Evolutionary conservation across 148 eudicot genomes (phyloP).

Genomic region (Rhododendron ferrugineum): DNA sequence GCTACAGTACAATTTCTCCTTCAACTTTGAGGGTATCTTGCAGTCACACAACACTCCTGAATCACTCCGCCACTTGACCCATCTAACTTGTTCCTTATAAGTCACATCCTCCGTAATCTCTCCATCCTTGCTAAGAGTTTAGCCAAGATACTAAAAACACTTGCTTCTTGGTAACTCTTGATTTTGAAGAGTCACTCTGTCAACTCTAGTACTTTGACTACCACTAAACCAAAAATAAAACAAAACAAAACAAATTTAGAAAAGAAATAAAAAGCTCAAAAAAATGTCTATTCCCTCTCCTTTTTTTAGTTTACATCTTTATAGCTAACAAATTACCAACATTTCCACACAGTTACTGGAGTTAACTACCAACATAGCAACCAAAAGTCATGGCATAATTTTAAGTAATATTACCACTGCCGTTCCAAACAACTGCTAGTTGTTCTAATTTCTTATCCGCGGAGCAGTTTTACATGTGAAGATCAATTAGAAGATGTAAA

Average conservation of each 20-base stretch:
- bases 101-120: too few relatives aligned
- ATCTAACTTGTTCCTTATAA: too few relatives aligned
- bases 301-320: background rate
- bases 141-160: too few relatives aligned
- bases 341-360: background rate
- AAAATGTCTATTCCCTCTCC: background rate
- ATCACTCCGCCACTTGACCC: too few relatives aligned
- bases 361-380: background rate
- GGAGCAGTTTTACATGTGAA: conserved; percentile 1
- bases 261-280: background rate
- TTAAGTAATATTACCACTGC: background rate
- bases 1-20: too few relatives aligned
- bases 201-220: background rate
- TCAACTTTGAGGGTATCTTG: too few relatives aligned
- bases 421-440: background rate
- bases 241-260: background rate
- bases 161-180: too few relatives aligned
- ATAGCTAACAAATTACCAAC: background rate
- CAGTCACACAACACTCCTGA: too few relatives aligned
- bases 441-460: background rate
- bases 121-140: too few relatives aligned
- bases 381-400: background rate
- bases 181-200: background rate
- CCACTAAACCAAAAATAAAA: background rate
- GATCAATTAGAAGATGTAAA: background rate